Evolutionary conservation across 768 basidiomycete species (phyloP), one percentile per base, ranked within the genome.

Genomic region (Lactarius vividus): DNA sequence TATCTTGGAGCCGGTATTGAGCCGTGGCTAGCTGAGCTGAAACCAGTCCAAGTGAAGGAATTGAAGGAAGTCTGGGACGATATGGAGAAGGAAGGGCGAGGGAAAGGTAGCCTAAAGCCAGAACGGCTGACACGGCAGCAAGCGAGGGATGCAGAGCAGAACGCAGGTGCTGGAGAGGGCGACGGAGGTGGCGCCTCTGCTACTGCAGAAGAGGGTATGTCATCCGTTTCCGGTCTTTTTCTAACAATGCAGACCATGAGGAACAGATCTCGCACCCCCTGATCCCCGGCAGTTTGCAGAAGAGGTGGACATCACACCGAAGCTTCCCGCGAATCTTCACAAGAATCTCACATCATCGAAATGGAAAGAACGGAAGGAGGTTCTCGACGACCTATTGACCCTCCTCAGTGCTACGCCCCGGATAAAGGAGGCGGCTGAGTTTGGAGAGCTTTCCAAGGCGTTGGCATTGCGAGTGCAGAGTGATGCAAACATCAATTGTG

Each of bases 311-410:
- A 86, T 97, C 62, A 80, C 88, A 26, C 75, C 85, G 2, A 88
- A 89, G 69, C 81, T 98, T 52, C 91, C 97, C 0, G 74, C 85
- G 3, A 87, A 88, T 63, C 80, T 98, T 66, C 85, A 91, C 64
- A 80, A 87, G 2, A 80, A 83, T 59, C 81, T 99, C 58, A 84
- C 87, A 28, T 98, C 97, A 4, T 87, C 93, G 0, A 98, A 98
- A 77, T 99, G 97, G 97, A 98, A 99, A 73, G 97, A 99, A 70
- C 86, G 94, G 46, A 95, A 98, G 73, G 92, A 96, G 71, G 91
- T 85, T 2, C 79, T 98, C 37, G 95, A 97, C 69, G 92, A 93
- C 31, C 81, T 96, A 28, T 80, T 87, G 54, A 83, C 84, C 2
- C 77, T 93, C 40, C 77, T 98, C 35, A 84, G 84, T 61, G 78